Evolutionary conservation across 108 stramenopile genomes (phyloP), one percentile per base, ranked within the genome.

Genomic region (Skeletonema tropicum): DNA sequence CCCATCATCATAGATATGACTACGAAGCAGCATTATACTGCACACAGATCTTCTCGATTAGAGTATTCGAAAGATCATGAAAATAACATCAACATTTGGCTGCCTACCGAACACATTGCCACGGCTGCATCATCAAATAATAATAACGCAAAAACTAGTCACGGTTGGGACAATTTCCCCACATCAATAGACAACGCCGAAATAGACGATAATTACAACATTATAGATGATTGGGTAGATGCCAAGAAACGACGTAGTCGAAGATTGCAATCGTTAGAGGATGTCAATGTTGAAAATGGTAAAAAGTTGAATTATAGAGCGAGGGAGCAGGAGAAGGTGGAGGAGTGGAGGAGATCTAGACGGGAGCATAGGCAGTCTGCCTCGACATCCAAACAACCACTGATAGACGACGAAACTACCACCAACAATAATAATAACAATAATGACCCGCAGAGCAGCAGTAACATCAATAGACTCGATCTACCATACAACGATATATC

Each of bases 401-500:
- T 23, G 19, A 55, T 55, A 55, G 52, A 55, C 52, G 23, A 55
- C 52, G 23, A 55, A 55, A 23, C 0, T 6, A 23, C 23, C 52
- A 55, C 6, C 6, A 55, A 23, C 52, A 55, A 11, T 11, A 21
- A 19, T 6, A 49, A 17, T 3, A 0, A 39, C 26, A 29, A 29
- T 2, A 29, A 29, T 29, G 26, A 1, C 14, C 17, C 23, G 10
- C 30, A 58, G 26, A 38, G 33, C 52, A 26, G 11, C 30, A 42
- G 33, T 68, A 52, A 41, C 29, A 57, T 64, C 35, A 48, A 73
- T 25, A 35, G 36, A 29, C 55, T 74, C 13, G 23, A 73, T 55
- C 61, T 79, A 21, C 73, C 79, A 23, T 68, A 73, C 68, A 74
- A 70, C 55, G 83, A 83, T 59, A 49, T 57, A 64, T 71, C 68